Percentiles rank a stretch among this genome's conserved stretches.
These are phyloP conservation scores for Neonectria punicea DNA, from an alignment of 2,329 filamentous ascomycete species.

Conservation along the genomic window DNA sequence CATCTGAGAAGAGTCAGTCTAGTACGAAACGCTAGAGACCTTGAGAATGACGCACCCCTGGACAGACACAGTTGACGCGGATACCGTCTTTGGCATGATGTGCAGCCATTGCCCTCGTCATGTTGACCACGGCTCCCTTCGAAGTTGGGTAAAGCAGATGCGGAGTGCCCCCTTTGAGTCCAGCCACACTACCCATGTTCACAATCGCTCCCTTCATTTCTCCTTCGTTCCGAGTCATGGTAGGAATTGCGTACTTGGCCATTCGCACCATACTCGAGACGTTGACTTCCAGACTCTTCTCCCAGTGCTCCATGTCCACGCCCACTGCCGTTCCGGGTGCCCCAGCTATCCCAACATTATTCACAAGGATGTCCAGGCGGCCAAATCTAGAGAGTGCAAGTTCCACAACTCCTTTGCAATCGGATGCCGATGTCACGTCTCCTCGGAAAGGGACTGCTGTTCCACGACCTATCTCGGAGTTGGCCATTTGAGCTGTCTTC, in stretches of 20 bases:
- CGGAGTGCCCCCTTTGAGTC: slow-evolving; percentile 58
- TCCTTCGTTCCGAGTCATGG: slow-evolving; percentile 64
- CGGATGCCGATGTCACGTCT: slow-evolving; percentile 63
- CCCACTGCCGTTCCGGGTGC: slow-evolving; percentile 68
- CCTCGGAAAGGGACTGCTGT: slow-evolving; percentile 56
- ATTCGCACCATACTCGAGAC: slow-evolving; percentile 74
- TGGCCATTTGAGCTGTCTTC: slow-evolving; percentile 64
- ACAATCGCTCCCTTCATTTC: slow-evolving; percentile 63
- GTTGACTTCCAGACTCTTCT: slow-evolving; percentile 67
- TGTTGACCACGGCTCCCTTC: slow-evolving; percentile 61
- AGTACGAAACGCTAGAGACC: rapidly evolving
- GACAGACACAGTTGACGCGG: slow-evolving; percentile 61
- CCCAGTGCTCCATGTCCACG: slow-evolving; percentile 69
- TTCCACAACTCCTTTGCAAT: slow-evolving; percentile 59
- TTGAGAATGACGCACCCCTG: slow-evolving; percentile 40
- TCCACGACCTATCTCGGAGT: slow-evolving; percentile 50
- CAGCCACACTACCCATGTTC: slow-evolving; percentile 72
- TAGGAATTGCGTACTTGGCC: slow-evolving; percentile 70
- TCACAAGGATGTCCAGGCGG: slow-evolving; percentile 70
- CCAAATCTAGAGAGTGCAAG: slow-evolving; percentile 61
- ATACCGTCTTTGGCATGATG: slow-evolving; percentile 59
- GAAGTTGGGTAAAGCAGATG: slow-evolving; percentile 58
- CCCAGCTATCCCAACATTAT: slow-evolving; percentile 72
- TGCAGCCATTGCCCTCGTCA: slow-evolving; percentile 63
- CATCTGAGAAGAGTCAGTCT: slow-evolving; percentile 45